A percentile compares a stretch with the other conserved stretches of the same genome.
phyloP scores from a whole-genome alignment of 768 basidiomycete genomes.

The Coprinopsis cinerea region DNA sequence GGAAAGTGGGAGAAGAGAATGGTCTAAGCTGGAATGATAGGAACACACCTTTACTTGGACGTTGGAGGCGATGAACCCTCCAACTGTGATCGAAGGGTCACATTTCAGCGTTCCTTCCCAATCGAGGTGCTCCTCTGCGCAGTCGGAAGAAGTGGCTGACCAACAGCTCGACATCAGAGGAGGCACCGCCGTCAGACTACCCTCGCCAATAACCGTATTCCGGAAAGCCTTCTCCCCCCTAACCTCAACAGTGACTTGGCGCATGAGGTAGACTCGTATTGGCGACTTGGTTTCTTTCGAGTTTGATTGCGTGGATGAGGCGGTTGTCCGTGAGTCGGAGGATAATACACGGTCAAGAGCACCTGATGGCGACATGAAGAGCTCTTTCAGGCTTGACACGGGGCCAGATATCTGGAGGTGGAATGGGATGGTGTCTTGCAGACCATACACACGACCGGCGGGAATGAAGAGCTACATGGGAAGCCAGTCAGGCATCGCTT shows the following conservation, averaged over 20 bases:
- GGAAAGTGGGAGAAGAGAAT: constrained; percentile 4
- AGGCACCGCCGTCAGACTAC: constrained; percentile 39
- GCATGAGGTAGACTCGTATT: constrained; percentile 47
- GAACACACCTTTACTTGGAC: constrained; percentile 35
- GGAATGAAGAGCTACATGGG: constrained; percentile 53
- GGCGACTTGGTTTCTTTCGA: constrained; percentile 16
- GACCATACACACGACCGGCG: constrained; percentile 44
- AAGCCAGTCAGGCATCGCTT: constrained; percentile 1
- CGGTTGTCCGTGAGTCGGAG: constrained; percentile 18
- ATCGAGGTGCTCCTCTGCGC: constrained; percentile 40
- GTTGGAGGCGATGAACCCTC: constrained; percentile 41
- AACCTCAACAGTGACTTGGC: constrained; percentile 39
- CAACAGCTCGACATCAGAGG: constrained; percentile 24
- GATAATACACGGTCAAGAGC: constrained; percentile 19
- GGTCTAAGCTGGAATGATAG: constrained; percentile 5
- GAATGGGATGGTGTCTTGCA: constrained; percentile 56
- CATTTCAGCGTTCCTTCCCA: constrained; percentile 53
- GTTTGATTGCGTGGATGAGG: constrained; percentile 9
- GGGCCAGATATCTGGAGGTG: constrained; percentile 55
- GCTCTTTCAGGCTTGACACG: constrained; percentile 37
- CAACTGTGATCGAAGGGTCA: constrained; percentile 31
- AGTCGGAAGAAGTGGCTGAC: constrained; percentile 16
- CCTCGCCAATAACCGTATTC: constrained; percentile 42
- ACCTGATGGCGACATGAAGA: constrained; percentile 25
- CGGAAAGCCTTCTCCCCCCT: constrained; percentile 31